phyloP scores from a whole-genome alignment of 257 asterid species.

The Paraleonurus japonicus region DNA sequence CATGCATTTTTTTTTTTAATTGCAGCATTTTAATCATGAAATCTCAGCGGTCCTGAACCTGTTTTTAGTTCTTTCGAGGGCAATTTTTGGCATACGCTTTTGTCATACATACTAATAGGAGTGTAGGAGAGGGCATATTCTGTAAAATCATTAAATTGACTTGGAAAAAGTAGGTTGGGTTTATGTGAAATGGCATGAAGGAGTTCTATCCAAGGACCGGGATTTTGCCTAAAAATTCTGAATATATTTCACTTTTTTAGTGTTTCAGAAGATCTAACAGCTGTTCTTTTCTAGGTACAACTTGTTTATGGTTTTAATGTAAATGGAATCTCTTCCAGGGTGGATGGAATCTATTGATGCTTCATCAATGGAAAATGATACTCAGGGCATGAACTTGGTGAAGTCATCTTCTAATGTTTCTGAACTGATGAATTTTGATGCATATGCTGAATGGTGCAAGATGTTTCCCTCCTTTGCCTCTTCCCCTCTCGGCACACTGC shows the following conservation, averaged over 20 bases:
- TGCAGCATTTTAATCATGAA: not conserved
- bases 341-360: not conserved
- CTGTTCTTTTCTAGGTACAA: not conserved
- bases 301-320: slow-evolving; percentile 30
- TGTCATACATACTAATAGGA: not conserved
- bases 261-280: not conserved
- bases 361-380: not conserved
- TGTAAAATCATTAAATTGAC: not conserved
- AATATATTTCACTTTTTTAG: not conserved
- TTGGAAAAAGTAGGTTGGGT: not conserved
- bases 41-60: not conserved
- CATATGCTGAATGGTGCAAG: slow-evolving; percentile 48
- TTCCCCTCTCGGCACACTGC: no score
- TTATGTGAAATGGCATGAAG: not conserved
- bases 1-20: not conserved
- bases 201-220: not conserved
- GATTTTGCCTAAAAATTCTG: not conserved
- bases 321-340: slow-evolving; percentile 3
- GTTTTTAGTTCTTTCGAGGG: not conserved
- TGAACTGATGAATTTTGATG: slow-evolving; percentile 52
- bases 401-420: slow-evolving; percentile 25
- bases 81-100: no score
- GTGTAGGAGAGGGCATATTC: not conserved
- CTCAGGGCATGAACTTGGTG: not conserved
- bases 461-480: not conserved